Percentiles rank a stretch among this genome's conserved stretches.
phyloP scores from a whole-genome alignment of 1,284 basidiomycete species.

The Sanghuangporus sanghuang region DNA sequence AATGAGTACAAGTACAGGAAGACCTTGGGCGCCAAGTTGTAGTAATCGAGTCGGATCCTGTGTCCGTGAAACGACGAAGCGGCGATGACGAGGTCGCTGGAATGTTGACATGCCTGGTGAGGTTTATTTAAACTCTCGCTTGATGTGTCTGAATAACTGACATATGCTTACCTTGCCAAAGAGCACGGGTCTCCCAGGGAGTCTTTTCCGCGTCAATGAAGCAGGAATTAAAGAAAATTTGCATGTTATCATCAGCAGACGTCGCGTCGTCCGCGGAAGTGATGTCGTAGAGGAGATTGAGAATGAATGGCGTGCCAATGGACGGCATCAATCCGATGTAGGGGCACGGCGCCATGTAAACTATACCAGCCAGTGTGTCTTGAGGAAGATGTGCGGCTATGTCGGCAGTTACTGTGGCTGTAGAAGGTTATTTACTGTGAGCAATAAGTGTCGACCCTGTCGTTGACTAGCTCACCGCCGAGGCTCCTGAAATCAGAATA shows the following conservation, averaged over 20 bases:
- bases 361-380: conserved; percentile 31
- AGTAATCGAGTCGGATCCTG: conserved; percentile 30
- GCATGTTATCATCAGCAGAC: conserved; percentile 11
- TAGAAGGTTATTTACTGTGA: neutral
- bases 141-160: conserved; percentile 10
- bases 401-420: conserved; percentile 33
- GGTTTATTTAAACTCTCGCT: neutral
- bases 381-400: conserved; percentile 31
- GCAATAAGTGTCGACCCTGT: neutral
- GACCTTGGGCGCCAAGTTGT: conserved; percentile 25
- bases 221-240: conserved; percentile 29
- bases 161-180: conserved; percentile 29
- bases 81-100: conserved; percentile 29
- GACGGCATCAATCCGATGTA: conserved; percentile 28
- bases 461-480: conserved; percentile 27
- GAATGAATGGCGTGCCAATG: conserved; percentile 15
- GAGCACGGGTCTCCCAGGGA: conserved; percentile 27
- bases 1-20: conserved; percentile 32
- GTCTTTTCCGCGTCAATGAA: conserved; percentile 24
- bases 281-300: conserved; percentile 24
- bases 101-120: conserved; percentile 17
- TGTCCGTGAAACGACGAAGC: conserved; percentile 26
- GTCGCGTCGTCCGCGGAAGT: conserved; percentile 27
- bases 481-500: conserved; percentile 29
- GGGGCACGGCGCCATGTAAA: conserved; percentile 32